phyloP scores from a whole-genome alignment of 2,329 filamentous ascomycete genomes.

The Exserohilum rostratum region DNA sequence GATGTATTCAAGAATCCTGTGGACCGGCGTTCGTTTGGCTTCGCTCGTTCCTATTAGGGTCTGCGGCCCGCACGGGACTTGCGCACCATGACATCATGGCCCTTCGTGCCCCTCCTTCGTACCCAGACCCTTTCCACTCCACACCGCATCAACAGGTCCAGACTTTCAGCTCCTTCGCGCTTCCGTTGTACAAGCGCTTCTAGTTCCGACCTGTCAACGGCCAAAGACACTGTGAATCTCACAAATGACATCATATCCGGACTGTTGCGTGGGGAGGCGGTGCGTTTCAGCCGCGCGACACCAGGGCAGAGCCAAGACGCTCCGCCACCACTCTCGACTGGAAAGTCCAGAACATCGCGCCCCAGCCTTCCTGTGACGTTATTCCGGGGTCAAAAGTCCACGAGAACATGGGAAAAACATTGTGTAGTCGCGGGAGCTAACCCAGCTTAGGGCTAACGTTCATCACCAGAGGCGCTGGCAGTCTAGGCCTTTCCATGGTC shows the following conservation, averaged over 20 bases:
- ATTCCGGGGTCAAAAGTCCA: background rate
- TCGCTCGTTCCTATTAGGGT: background rate
- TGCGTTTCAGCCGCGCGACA: constrained; percentile 5
- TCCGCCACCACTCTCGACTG: background rate
- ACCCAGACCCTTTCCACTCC: background rate
- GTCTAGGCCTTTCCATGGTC: constrained; percentile 6
- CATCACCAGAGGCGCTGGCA: background rate
- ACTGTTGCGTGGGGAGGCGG: constrained; percentile 6
- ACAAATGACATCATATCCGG: constrained; percentile 18
- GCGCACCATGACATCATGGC: constrained; percentile 5
- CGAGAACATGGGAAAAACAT: background rate
- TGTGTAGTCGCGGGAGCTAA: background rate
- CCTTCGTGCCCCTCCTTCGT: background rate
- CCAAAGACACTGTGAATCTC: constrained; percentile 4
- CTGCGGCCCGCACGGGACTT: background rate
- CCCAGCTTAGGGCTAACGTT: background rate
- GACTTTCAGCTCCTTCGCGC: background rate
- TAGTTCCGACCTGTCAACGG: background rate
- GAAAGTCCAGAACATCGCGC: background rate
- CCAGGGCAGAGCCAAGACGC: constrained; percentile 4
- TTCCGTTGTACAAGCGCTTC: background rate
- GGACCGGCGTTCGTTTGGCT: too few species aligned
- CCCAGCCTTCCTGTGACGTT: constrained; percentile 1
- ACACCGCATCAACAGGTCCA: constrained; percentile 7
- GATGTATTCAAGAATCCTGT: too few species aligned